Evolutionary conservation across 1,284 basidiomycete species (phyloP), one percentile per base, ranked within the genome.

Genomic region (Ustilago vetiveriae): DNA sequence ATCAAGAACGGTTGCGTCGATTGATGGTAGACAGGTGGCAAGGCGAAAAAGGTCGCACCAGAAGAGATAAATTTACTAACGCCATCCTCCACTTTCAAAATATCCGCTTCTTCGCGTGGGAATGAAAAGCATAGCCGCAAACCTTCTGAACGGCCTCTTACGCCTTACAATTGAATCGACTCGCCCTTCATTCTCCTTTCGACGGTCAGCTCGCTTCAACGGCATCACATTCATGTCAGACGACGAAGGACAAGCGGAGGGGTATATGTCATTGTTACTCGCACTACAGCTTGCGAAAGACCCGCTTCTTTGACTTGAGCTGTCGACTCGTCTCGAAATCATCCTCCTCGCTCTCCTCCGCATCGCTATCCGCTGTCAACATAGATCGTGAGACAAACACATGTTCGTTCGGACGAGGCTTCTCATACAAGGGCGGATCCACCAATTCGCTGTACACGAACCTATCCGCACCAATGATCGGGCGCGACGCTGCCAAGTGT

Each of bases 281-380:
- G n/a, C 9, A 13, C 26, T 47, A 55, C n/a, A 55, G 2, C 26
- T 39, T 53, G 19, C 58, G 39, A 41, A 69, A 63, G 7, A 53
- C 36, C 17, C 51, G 45, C 33, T 57, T 60, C 36, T 56, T 52
- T 27, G 38, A 26, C 37, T 64, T 69, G n/a, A 58, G 21, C 37
- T 50, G 47, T 5, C 65, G 49, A 41, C 59, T 63, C 6, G 40
- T 38, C 38, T 69, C 66, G 48, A 69, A 69, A 46, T 69, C 66
- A 26, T 69, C 65, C 30, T 63, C 55, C 9, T 64, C 55, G 27
- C 43, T 53, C 3, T 48, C 52, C 19, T 56, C 50, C 6, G 38
- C 32, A 41, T 65, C 62, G 39, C 55, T 57, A 8, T 49, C 39
- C 19, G 36, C 37, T 14, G 47, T 21, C 9, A 37, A 38, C 11